Evolutionary conservation across 2,329 filamentous ascomycete species (phyloP).

Genomic region (Exophiala sp.): DNA sequence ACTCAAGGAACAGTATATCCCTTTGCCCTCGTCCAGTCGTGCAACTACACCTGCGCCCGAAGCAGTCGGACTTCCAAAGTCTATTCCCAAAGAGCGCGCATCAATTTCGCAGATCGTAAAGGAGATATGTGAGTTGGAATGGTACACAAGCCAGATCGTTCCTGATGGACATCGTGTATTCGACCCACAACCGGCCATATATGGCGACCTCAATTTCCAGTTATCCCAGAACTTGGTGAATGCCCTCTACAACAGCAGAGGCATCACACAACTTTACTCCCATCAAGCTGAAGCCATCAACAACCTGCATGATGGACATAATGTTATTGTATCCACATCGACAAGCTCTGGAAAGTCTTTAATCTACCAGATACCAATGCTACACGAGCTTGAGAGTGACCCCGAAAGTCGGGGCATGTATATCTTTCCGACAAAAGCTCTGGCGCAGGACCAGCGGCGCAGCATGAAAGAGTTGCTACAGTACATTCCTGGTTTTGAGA

Average conservation of each 20-base stretch:
- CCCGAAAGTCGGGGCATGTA: constrained; percentile 79
- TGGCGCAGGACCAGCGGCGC: constrained; percentile 88
- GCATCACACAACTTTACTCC: constrained; percentile 78
- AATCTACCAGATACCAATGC: constrained; percentile 93
- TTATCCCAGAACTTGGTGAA: constrained; percentile 93
- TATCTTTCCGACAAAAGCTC: constrained; percentile 94
- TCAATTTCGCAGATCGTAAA: constrained; percentile 76
- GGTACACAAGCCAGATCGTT: constrained; percentile 90
- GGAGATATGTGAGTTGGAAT: constrained; percentile 73
- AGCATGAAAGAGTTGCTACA: constrained; percentile 78
- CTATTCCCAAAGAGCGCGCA: constrained; percentile 74
- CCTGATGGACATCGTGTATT: constrained; percentile 89
- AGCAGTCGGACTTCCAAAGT: constrained; percentile 46
- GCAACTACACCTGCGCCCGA: constrained; percentile 39
- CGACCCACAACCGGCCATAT: constrained; percentile 73
- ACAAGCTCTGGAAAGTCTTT: constrained; percentile 95
- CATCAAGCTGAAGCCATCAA: constrained; percentile 96
- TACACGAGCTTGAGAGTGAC: constrained; percentile 79
- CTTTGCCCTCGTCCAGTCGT: constrained; percentile 47
- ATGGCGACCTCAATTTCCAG: constrained; percentile 76
- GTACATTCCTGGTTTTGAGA: constrained; percentile 71
- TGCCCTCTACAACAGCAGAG: constrained; percentile 84
- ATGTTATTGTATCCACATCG: constrained; percentile 90
- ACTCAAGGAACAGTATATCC: constrained; percentile 57
- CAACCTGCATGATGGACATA: constrained; percentile 68